Evolutionary conservation across 2,329 filamentous ascomycete genomes (phyloP).

Genomic region (Aspergillus japonicus): DNA sequence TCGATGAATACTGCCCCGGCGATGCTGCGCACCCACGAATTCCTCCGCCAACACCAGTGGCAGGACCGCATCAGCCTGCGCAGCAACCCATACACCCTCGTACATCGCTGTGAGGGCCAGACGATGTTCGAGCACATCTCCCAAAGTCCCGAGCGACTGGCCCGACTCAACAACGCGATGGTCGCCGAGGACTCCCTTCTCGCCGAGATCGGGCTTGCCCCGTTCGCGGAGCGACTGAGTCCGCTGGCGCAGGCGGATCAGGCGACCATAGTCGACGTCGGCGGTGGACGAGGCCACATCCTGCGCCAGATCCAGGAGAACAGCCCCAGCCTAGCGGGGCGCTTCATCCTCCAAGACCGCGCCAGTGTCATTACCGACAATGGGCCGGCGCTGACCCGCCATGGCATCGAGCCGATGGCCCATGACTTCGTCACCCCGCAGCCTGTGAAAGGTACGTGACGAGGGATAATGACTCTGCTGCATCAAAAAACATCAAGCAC

Average conservation of each 20-base stretch:
- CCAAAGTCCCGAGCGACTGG: constrained; percentile 9
- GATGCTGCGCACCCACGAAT: constrained; percentile 18
- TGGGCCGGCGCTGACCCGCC: constrained; percentile 5
- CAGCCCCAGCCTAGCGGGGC: constrained; percentile 14
- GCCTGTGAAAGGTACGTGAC: constrained; percentile 20
- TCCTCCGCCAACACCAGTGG: constrained; percentile 18
- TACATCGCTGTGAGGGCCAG: constrained; percentile 18
- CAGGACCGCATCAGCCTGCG: constrained; percentile 14
- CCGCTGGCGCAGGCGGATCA: constrained; percentile 7
- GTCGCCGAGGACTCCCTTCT: constrained; percentile 12
- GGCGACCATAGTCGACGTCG: constrained; percentile 24
- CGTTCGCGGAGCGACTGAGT: constrained; percentile 15
- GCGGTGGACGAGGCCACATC: constrained; percentile 21
- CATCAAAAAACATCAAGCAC: background rate
- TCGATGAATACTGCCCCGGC: constrained; percentile 14
- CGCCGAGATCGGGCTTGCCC: constrained; percentile 24
- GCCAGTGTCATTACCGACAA: constrained; percentile 16
- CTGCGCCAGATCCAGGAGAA: constrained; percentile 15
- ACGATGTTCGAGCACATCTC: constrained; percentile 21
- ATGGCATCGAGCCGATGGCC: constrained; percentile 18
- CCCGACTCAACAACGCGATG: constrained; percentile 17
- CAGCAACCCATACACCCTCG: constrained; percentile 19
- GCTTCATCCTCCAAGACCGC: constrained; percentile 25
- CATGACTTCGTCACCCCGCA: constrained; percentile 25
- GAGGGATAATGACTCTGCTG: background rate